Conservation (phyloP, 2,329 filamentous ascomycete genomes). For the Seiridium cupressi region DNA sequence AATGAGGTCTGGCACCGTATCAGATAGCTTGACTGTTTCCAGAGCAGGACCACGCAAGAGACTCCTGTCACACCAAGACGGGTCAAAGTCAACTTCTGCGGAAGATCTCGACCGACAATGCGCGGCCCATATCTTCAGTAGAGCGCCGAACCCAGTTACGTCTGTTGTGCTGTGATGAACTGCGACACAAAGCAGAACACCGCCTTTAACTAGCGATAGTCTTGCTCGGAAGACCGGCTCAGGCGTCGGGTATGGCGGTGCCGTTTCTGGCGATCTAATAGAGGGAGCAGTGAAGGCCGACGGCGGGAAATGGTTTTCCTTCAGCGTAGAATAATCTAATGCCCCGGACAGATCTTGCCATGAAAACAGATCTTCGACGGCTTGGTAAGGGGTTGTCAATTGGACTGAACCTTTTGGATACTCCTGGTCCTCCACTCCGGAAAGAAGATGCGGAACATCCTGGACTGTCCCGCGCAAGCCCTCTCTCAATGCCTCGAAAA, state of each 20-base stretch:
- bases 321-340: slow-evolving; percentile 19
- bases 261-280: slow-evolving; percentile 16
- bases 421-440: slow-evolving; percentile 14
- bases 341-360: slow-evolving; percentile 17
- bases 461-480: slow-evolving; percentile 15
- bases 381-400: slow-evolving; percentile 15
- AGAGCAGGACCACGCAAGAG: slow-evolving; percentile 6
- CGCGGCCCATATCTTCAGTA: slow-evolving; percentile 27
- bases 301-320: slow-evolving; percentile 20
- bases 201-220: slow-evolving; percentile 19
- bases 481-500: slow-evolving; percentile 11
- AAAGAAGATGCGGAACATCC: slow-evolving; percentile 24
- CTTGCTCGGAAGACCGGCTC: slow-evolving; percentile 23
- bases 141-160: slow-evolving; percentile 24
- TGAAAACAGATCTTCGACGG: slow-evolving; percentile 18
- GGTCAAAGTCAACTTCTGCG: slow-evolving; percentile 13
- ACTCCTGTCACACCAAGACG: slow-evolving; percentile 18
- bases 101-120: slow-evolving; percentile 18
- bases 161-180: slow-evolving; percentile 25
- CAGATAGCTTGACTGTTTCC: neutral
- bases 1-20: slow-evolving; percentile 18
- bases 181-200: slow-evolving; percentile 22
- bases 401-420: slow-evolving; percentile 11
- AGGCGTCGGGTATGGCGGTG: slow-evolving; percentile 15
- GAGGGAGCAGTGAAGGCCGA: slow-evolving; percentile 13